Evolutionary conservation across 768 basidiomycete species (phyloP).

Genomic region (Tricholoma furcatifolium): DNA sequence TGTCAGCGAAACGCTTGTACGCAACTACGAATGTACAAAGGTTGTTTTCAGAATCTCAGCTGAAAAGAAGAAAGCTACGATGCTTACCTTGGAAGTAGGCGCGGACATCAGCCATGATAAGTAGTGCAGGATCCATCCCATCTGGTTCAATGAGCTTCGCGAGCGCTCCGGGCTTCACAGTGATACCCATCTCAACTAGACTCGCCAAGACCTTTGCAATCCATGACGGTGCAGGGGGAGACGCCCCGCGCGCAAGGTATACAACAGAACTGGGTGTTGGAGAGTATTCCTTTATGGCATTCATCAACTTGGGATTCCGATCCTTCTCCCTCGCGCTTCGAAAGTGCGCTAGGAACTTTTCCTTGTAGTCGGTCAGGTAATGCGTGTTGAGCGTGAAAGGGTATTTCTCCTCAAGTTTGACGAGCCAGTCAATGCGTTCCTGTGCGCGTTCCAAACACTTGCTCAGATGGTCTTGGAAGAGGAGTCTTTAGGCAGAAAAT

Average conservation of each 20-base stretch:
- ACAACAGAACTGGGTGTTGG: neutral
- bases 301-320: constrained; percentile 22
- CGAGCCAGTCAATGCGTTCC: too few relatives aligned
- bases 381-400: too few relatives aligned
- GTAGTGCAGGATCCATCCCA: constrained; percentile 51
- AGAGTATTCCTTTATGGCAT: constrained; percentile 23
- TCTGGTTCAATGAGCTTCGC: constrained; percentile 50
- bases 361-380: constrained; percentile 37
- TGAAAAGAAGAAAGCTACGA: neutral
- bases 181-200: too few relatives aligned
- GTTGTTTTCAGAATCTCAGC: constrained; percentile 25
- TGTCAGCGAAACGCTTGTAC: too few relatives aligned
- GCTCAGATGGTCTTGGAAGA: constrained; percentile 47
- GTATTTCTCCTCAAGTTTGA: constrained; percentile 34
- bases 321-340: constrained; percentile 38
- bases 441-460: too few relatives aligned
- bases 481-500: constrained; percentile 45
- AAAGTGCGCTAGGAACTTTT: constrained; percentile 51
- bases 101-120: constrained; percentile 70
- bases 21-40: constrained; percentile 59
- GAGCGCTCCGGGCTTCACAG: constrained; percentile 40
- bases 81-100: constrained; percentile 74
- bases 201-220: too few relatives aligned
- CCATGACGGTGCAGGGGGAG: constrained; percentile 13
- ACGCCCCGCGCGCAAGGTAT: neutral